Percentiles rank a stretch among this genome's conserved stretches.
Conservation (phyloP, 2,329 filamentous ascomycete genomes). For the Diaporthe sp. region DNA sequence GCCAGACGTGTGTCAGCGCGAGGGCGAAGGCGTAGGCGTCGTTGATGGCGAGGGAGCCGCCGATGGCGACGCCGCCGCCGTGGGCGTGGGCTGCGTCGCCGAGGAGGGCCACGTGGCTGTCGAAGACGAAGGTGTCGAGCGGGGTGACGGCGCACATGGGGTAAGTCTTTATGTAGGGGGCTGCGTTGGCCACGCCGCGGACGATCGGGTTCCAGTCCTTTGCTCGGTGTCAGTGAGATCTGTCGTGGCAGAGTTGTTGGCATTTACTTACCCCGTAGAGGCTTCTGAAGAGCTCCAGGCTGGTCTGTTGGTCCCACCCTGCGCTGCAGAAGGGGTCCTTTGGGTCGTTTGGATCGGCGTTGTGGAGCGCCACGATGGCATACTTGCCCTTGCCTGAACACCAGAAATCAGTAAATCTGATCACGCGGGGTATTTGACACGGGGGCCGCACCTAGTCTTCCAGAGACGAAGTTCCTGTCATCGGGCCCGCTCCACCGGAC, state of each 20-base stretch:
- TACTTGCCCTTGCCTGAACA: constrained; percentile 41
- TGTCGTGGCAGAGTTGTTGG: no score
- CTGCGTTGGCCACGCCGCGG: constrained; percentile 44
- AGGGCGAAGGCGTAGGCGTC: constrained; percentile 48
- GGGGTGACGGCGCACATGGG: constrained; percentile 46
- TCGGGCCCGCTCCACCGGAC: constrained; percentile 43
- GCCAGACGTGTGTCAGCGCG: constrained; percentile 35
- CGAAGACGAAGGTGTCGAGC: constrained; percentile 45
- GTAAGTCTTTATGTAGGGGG: constrained; percentile 45
- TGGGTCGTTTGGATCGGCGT: constrained; percentile 40
- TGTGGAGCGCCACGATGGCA: constrained; percentile 45
- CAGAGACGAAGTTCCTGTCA: constrained; percentile 9
- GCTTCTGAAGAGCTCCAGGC: constrained; percentile 43
- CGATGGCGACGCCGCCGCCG: constrained; percentile 50
- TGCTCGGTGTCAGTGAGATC: background rate
- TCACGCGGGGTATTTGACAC: rapidly evolving
- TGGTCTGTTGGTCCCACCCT: constrained; percentile 43
- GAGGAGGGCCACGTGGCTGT: constrained; percentile 44
- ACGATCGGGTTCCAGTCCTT: constrained; percentile 50
- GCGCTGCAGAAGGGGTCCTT: constrained; percentile 38
- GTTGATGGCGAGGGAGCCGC: constrained; percentile 51
- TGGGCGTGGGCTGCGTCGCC: constrained; percentile 52
- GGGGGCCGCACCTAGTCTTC: background rate
- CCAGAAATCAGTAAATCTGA: background rate
- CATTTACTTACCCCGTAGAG: constrained; percentile 36